A percentile compares a stretch with the other conserved stretches of the same genome.
These are phyloP conservation scores for Pleurotus eryngii DNA, from an alignment of 768 basidiomycete species.

Conservation along the genomic window DNA sequence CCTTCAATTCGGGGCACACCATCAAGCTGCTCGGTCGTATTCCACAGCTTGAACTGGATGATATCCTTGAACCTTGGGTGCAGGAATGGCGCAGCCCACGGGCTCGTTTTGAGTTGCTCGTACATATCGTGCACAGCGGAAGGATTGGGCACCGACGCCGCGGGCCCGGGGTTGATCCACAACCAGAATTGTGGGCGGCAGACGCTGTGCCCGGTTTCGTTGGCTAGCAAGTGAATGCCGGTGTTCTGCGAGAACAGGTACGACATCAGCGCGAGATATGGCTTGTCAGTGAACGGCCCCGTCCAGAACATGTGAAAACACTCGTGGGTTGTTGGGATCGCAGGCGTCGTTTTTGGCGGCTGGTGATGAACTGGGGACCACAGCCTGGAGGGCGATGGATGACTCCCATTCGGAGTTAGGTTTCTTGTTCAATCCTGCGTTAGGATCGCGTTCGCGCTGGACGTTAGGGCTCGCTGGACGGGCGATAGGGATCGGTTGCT, in stretches of 20 bases:
- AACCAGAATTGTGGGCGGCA: slow-evolving; percentile 93
- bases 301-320: slow-evolving; percentile 98
- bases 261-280: slow-evolving; percentile 87
- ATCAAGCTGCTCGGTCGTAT: slow-evolving; percentile 94
- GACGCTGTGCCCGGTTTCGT: slow-evolving; percentile 38
- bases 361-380: slow-evolving; percentile 40
- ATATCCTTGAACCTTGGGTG: slow-evolving; percentile 86
- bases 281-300: slow-evolving; percentile 94
- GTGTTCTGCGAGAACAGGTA: slow-evolving; percentile 94
- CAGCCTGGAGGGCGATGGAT: slow-evolving; percentile 43
- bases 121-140: slow-evolving; percentile 81
- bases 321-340: slow-evolving; percentile 70
- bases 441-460: slow-evolving; percentile 37
- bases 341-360: slow-evolving; percentile 50
- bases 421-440: slow-evolving; percentile 56
- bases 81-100: slow-evolving; percentile 91
- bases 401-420: slow-evolving; percentile 57
- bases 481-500: slow-evolving; percentile 16
- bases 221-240: slow-evolving; percentile 59
- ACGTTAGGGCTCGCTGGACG: slow-evolving; percentile 16
- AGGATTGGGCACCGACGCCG: slow-evolving; percentile 78
- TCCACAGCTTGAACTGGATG: slow-evolving; percentile 93
- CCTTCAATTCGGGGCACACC: slow-evolving; percentile 80
- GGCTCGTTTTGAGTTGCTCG: slow-evolving; percentile 67
- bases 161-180: slow-evolving; percentile 95